Conservation (phyloP, 331 rosid species). For the Stylosanthes scabra region DNA sequence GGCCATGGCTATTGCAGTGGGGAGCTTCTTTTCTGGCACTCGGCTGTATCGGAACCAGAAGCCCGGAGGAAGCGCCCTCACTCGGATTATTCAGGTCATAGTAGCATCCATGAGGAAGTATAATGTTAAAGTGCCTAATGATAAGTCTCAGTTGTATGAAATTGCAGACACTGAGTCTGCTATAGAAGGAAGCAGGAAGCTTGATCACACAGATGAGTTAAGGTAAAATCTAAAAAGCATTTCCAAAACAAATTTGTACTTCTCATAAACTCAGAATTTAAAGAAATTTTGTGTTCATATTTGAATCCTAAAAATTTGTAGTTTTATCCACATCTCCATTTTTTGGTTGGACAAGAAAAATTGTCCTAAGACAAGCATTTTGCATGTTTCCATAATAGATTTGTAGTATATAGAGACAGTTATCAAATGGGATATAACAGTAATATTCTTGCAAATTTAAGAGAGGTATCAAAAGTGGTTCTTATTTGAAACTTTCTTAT, state of each 20-base stretch:
- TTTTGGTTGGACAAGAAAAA: too few relatives aligned
- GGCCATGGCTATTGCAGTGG: slow-evolving; percentile 58
- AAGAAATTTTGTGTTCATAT: slow-evolving; percentile 5
- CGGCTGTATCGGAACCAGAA: slow-evolving; percentile 54
- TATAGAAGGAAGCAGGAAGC: slow-evolving; percentile 55
- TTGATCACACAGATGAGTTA: slow-evolving; percentile 48
- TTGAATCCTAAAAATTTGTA: neutral
- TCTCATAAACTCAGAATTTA: slow-evolving; percentile 10
- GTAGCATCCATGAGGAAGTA: slow-evolving; percentile 47
- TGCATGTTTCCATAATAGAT: neutral
- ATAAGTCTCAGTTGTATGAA: slow-evolving; percentile 45
- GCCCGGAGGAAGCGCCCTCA: slow-evolving; percentile 57
- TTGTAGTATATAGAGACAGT: too few relatives aligned
- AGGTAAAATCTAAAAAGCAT: slow-evolving; percentile 35
- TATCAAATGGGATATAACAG: slow-evolving; percentile 1
- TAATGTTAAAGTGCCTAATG: slow-evolving; percentile 39
- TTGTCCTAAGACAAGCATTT: neutral
- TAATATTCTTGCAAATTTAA: neutral
- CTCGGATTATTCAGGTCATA: slow-evolving; percentile 48
- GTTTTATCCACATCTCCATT: too few relatives aligned
- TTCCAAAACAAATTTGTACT: neutral
- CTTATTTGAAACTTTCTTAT: neutral
- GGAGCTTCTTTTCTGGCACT: slow-evolving; percentile 55
- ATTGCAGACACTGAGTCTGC: slow-evolving; percentile 45
- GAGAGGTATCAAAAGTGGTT: neutral